Conservation (phyloP, 2,329 filamentous ascomycete genomes). For the Phialophora expanda region DNA sequence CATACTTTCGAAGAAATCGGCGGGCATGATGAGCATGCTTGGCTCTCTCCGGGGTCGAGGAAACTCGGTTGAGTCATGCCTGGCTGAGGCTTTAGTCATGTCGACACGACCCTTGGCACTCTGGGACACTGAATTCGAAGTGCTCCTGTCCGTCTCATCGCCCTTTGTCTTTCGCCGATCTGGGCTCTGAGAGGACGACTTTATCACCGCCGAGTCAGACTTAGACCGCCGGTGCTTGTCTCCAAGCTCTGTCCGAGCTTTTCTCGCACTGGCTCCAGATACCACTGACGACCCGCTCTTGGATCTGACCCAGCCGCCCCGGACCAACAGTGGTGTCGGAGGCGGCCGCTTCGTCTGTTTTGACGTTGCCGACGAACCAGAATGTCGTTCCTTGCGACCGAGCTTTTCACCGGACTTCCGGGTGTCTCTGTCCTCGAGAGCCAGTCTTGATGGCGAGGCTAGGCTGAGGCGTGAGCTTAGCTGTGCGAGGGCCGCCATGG, state of each 20-base stretch:
- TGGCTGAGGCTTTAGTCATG: not conserved
- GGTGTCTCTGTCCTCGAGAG: conserved; percentile 15
- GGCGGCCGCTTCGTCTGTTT: conserved; percentile 23
- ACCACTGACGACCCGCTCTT: conserved; percentile 37
- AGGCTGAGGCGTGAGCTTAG: conserved; percentile 35
- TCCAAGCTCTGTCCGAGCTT: conserved; percentile 17
- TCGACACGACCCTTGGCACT: not conserved
- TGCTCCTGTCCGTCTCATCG: not conserved
- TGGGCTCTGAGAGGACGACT: conserved; percentile 5
- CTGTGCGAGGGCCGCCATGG: conserved; percentile 39
- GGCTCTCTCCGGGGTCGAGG: conserved; percentile 24
- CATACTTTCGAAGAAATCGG: conserved; percentile 30
- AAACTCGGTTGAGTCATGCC: conserved; percentile 4
- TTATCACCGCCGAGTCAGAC: conserved; percentile 18
- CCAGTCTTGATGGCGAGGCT: conserved; percentile 6
- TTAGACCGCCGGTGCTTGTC: conserved; percentile 22
- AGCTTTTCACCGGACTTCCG: conserved; percentile 6
- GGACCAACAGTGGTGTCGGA: conserved; percentile 24
- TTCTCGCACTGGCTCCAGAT: conserved; percentile 26
- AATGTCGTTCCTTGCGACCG: conserved; percentile 22
- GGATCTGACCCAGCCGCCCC: conserved; percentile 38
- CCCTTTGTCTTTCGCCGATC: conserved; percentile 8
- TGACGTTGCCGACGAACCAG: conserved; percentile 13
- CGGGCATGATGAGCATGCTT: conserved; percentile 36
- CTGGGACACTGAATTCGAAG: not conserved